Conservation (phyloP, 2,329 filamentous ascomycete genomes). For the Trichoderma polysporum region DNA sequence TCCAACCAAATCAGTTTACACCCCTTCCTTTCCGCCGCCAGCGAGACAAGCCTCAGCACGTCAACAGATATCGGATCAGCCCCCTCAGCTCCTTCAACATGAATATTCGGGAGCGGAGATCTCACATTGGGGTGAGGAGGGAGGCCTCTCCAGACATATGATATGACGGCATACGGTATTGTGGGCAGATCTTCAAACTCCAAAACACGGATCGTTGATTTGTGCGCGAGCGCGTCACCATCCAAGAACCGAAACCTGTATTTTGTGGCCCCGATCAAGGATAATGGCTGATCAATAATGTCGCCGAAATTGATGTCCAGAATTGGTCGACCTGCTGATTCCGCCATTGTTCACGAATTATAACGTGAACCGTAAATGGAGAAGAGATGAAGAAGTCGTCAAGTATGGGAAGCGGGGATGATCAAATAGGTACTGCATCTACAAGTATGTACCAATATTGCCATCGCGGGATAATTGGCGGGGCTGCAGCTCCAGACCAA, state of each 20-base stretch:
- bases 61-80: conserved; percentile 6
- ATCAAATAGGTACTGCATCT: not conserved
- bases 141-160: conserved; percentile 13
- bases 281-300: not conserved
- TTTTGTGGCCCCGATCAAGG: not conserved
- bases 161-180: conserved; percentile 1
- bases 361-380: not conserved
- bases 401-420: not conserved
- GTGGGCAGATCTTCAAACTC: not conserved
- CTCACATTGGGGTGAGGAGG: not conserved
- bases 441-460: not conserved
- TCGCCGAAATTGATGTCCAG: not conserved
- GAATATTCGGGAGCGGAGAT: not conserved
- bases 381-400: not conserved
- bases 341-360: not conserved
- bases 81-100: not conserved
- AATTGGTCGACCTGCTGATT: not conserved
- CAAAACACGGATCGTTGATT: not conserved
- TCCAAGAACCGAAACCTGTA: conserved; percentile 6
- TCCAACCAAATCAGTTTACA: not conserved
- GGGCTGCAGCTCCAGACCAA: conserved; percentile 13
- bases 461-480: not conserved
- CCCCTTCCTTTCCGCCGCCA: not conserved
- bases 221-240: not conserved
- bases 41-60: not conserved